Evolutionary conservation across 2,329 filamentous ascomycete species (phyloP).

Genomic region (Calonectria fujianensis): DNA sequence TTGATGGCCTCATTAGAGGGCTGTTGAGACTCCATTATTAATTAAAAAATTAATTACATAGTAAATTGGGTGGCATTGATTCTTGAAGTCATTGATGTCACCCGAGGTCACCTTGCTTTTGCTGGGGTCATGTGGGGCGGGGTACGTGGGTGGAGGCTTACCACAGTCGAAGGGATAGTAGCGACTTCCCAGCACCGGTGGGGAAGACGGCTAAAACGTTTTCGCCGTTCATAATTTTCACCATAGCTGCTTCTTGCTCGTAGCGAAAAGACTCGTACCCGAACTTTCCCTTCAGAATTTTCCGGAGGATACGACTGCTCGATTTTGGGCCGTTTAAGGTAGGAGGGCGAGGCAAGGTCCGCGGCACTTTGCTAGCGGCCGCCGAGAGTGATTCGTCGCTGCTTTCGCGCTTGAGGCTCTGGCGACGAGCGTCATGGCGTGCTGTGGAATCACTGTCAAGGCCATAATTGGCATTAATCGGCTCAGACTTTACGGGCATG

Average conservation of each 20-base stretch:
- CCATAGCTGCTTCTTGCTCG: conserved; percentile 66
- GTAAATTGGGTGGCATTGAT: too few species aligned
- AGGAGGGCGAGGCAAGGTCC: neutral
- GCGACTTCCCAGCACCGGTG: conserved; percentile 70
- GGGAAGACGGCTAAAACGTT: conserved; percentile 68
- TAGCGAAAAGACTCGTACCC: conserved; percentile 64
- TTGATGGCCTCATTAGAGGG: too few species aligned
- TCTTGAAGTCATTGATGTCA: too few species aligned
- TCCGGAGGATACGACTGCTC: neutral
- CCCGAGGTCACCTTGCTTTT: too few species aligned
- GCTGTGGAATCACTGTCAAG: neutral
- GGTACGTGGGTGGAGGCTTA: too few species aligned
- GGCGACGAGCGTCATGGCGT: neutral
- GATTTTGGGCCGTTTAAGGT: neutral
- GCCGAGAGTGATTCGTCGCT: neutral
- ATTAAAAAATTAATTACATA: too few species aligned
- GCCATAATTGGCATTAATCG: neutral
- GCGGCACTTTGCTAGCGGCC: neutral
- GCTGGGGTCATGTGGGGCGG: too few species aligned
- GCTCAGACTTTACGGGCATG: neutral
- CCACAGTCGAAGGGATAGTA: conserved; percentile 56
- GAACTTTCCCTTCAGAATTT: conserved; percentile 53
- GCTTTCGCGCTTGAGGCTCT: neutral
- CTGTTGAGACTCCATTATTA: too few species aligned
- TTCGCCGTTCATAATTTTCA: conserved; percentile 60